These are phyloP conservation scores for Myxozyma lipomycoides DNA, from an alignment of 805 yeast genomes.

Conservation along the genomic window DNA sequence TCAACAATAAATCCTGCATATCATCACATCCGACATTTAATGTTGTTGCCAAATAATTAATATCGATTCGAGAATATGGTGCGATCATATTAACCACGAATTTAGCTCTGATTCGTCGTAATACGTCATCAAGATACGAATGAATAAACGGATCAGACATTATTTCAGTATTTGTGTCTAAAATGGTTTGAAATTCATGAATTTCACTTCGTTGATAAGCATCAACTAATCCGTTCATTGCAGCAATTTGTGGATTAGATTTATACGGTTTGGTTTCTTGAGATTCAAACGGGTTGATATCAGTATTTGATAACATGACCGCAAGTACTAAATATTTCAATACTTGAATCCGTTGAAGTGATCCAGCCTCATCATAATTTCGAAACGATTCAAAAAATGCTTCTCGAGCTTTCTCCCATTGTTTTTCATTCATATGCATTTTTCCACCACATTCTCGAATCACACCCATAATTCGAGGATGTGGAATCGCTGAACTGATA, in stretches of 20 bases:
- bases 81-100: conserved; percentile 33
- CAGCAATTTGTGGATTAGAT: conserved; percentile 35
- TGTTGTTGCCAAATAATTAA: conserved; percentile 30
- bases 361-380: conserved; percentile 64
- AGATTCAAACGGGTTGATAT: conserved; percentile 66
- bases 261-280: conserved; percentile 61
- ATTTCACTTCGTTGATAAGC: conserved; percentile 35
- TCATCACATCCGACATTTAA: conserved; percentile 26
- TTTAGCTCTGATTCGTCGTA: conserved; percentile 31
- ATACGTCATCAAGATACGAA: conserved; percentile 30
- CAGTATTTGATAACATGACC: conserved; percentile 53
- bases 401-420: conserved; percentile 55
- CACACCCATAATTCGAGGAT: conserved; percentile 70
- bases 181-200: conserved; percentile 25
- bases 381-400: conserved; percentile 55
- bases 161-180: conserved; percentile 23
- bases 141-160: conserved; percentile 31
- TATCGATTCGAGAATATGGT: conserved; percentile 35
- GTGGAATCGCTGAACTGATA: conserved; percentile 63
- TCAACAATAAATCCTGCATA: conserved; percentile 29
- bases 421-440: conserved; percentile 55
- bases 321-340: conserved; percentile 60
- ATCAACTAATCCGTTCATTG: conserved; percentile 36
- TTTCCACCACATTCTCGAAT: conserved; percentile 73
- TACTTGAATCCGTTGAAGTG: conserved; percentile 53